Conservation (phyloP, 495 filamentous ascomycete genomes). For the Pseudomonodictys pantanalensis region DNA sequence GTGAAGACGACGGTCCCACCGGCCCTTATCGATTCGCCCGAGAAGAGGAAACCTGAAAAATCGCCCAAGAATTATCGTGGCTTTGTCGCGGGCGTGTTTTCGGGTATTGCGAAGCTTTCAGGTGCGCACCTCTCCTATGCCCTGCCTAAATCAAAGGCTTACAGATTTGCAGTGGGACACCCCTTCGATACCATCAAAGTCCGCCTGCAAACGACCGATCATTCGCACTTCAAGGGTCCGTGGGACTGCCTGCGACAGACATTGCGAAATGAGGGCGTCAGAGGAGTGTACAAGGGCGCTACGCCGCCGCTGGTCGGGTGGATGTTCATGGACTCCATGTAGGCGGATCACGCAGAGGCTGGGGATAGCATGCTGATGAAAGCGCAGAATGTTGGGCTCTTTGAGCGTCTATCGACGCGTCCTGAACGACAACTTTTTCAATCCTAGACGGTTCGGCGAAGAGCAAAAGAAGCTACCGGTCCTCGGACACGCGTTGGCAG, state of each 20-base stretch:
- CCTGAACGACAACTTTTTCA: constrained; percentile 75
- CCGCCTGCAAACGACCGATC: constrained; percentile 81
- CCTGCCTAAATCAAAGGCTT: neutral
- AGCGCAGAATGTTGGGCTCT: constrained; percentile 76
- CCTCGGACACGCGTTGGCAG: constrained; percentile 80
- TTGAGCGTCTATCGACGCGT: constrained; percentile 83
- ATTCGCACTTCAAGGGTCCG: constrained; percentile 76
- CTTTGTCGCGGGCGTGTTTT: constrained; percentile 92
- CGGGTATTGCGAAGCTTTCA: constrained; percentile 83
- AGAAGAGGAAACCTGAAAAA: constrained; percentile 13
- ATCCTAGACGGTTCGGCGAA: constrained; percentile 35
- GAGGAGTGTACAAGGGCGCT: constrained; percentile 85
- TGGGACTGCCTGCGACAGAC: constrained; percentile 83
- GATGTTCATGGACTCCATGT: constrained; percentile 97
- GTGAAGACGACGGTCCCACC: constrained; percentile 17
- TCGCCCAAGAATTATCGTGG: constrained; percentile 66
- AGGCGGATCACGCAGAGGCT: constrained; percentile 15
- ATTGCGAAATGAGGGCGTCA: constrained; percentile 72
- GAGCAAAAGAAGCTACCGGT: constrained; percentile 57
- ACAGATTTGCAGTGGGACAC: constrained; percentile 56
- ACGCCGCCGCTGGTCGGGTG: constrained; percentile 89
- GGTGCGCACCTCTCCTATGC: constrained; percentile 51
- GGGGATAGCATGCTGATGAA: neutral
- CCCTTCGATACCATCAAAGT: constrained; percentile 97
- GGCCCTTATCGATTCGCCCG: neutral